Evolutionary conservation across 257 asterid genomes (phyloP), one percentile per base, ranked within the genome.

Genomic region (Pogostemon cablin): DNA sequence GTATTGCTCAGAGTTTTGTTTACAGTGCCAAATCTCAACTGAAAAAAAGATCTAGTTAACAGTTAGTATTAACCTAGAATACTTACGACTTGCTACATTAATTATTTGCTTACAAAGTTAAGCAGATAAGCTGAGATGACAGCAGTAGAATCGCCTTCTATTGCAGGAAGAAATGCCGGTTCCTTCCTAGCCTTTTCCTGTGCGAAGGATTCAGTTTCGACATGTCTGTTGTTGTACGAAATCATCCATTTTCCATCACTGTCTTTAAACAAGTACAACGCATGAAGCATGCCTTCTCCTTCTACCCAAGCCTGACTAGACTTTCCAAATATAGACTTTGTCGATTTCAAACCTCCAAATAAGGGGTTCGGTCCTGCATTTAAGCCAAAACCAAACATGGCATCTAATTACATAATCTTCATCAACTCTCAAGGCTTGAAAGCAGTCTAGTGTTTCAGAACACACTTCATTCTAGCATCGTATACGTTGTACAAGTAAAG

Each of bases 261-360:
- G n/a, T 72, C 41, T 72, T 68, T 72, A 34, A 32, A 35, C 69
- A 84, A 76, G 68, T 84, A 79, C 12, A 81, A 39, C 41, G 86
- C 86, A 35, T 84, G 88, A 59, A 84, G 86, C 88, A 84, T 84
- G 34, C 88, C 86, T 65, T 84, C 88, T 54, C 88, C 88, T 69
- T 84, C 86, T 10, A 84, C 62, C 88, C 88, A 81, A 25, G 68
- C 41, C 69, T 81, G 77, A 77, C 86, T 81, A 4, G 88, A 73
- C 32, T 64, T 76, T 61, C 88, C 86, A 35, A 79, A 77, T 9
- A 81, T 17, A 7, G 88, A 84, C 0, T 37, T 68, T 0, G 84
- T 73, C 34, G 88, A 78, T 72, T 84, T 81, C 41, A 79, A 44
- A 35, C 86, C 81, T 69, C 88, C 88, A 25, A 76, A 81, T 35